phyloP scores from a whole-genome alignment of 805 yeast species.

The Ogataea paraovalis region DNA sequence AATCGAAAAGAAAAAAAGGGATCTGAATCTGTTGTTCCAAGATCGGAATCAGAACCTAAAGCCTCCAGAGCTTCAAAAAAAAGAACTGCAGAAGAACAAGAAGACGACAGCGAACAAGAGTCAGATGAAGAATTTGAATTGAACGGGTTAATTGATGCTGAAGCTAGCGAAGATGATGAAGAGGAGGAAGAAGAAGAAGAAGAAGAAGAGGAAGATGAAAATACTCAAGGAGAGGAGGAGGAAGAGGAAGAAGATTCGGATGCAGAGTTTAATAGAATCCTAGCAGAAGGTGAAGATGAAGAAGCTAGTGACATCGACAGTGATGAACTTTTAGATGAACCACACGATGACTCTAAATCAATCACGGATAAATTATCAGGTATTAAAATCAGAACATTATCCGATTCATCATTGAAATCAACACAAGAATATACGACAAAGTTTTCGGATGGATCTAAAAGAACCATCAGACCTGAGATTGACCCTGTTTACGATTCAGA shows the following conservation, averaged over 20 bases:
- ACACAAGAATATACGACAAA: constrained; percentile 38
- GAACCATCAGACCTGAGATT: constrained; percentile 82
- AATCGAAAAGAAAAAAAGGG: background rate
- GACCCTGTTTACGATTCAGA: constrained; percentile 94
- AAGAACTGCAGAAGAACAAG: constrained; percentile 10
- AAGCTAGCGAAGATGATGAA: constrained; percentile 35
- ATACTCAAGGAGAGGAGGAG: constrained; percentile 20
- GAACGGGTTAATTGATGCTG: constrained; percentile 40
- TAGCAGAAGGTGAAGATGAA: constrained; percentile 38
- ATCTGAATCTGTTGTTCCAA: background rate
- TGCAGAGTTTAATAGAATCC: constrained; percentile 57
- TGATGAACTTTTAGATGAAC: constrained; percentile 48
- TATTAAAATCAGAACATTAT: constrained; percentile 47
- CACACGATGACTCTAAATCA: constrained; percentile 46
- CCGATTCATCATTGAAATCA: constrained; percentile 34
- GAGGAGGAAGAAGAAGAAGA: constrained; percentile 15
- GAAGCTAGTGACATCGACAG: constrained; percentile 31
- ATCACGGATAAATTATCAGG: constrained; percentile 54
- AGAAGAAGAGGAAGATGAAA: constrained; percentile 19
- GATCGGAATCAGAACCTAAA: background rate
- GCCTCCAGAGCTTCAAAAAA: constrained; percentile 4
- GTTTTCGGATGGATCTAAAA: constrained; percentile 75
- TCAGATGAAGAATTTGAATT: constrained; percentile 23
- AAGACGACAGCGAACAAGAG: constrained; percentile 19
- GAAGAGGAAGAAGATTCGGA: constrained; percentile 48